Conservation (phyloP, 2,329 filamentous ascomycete species). For the Endocalyx cinctus region DNA sequence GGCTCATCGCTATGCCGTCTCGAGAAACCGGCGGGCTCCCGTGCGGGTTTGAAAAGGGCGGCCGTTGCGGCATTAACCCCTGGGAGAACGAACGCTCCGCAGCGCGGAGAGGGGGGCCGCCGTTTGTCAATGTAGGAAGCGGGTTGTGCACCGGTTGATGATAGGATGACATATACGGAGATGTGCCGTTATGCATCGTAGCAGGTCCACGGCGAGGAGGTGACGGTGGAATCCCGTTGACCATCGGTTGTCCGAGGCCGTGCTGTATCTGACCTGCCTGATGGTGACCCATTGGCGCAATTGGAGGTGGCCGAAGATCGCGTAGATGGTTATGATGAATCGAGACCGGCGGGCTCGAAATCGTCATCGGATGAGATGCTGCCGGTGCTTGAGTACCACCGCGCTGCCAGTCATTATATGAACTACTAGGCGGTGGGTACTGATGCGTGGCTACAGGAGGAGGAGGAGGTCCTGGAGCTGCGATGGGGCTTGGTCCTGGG, state of each 20-base stretch:
- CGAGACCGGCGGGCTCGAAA: conserved; percentile 22
- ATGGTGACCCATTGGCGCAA: conserved; percentile 36
- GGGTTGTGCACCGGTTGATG: conserved; percentile 26
- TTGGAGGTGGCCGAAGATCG: conserved; percentile 46
- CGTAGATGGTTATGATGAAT: conserved; percentile 32
- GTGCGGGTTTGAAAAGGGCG: conserved; percentile 38
- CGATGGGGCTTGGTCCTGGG: conserved; percentile 27
- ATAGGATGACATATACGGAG: conserved; percentile 35
- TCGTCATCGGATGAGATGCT: conserved; percentile 46
- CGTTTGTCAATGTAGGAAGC: conserved; percentile 31
- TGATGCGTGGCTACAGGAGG: conserved; percentile 34
- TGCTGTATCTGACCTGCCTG: conserved; percentile 41
- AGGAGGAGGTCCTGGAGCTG: conserved; percentile 29
- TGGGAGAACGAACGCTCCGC: conserved; percentile 44
- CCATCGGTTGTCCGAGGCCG: conserved; percentile 33
- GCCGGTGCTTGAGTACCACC: conserved; percentile 46
- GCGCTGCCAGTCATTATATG: conserved; percentile 47
- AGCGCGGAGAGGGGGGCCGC: conserved; percentile 37
- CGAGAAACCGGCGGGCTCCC: conserved; percentile 42
- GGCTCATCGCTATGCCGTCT: conserved; percentile 30
- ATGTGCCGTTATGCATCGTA: conserved; percentile 30
- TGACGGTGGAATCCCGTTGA: conserved; percentile 45
- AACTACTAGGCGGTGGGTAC: conserved; percentile 31
- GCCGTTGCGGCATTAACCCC: conserved; percentile 36
- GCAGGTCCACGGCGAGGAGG: conserved; percentile 42